A percentile compares a stretch with the other conserved stretches of the same genome.
Conservation (phyloP, 805 yeast species). For the Schwanniomyces polymorphus region DNA sequence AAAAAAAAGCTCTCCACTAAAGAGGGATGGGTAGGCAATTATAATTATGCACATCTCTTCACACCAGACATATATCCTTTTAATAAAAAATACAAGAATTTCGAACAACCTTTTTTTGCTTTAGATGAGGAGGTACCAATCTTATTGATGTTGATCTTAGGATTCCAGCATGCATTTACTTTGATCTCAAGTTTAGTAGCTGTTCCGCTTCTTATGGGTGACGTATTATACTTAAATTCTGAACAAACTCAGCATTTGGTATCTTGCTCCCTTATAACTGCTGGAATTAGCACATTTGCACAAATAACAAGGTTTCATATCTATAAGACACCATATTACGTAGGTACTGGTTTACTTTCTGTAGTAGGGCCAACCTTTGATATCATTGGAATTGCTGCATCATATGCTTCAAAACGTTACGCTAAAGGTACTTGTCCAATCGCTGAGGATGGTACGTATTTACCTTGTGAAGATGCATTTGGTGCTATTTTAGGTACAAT, state of each 20-base stretch:
- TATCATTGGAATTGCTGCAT: conserved; percentile 1
- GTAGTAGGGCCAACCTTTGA: conserved; percentile 2
- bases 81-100: background rate
- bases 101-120: conserved; percentile 1
- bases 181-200: conserved; percentile 1
- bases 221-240: background rate
- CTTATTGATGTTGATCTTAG: conserved; percentile 1
- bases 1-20: background rate
- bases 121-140: conserved; percentile 1
- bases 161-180: conserved; percentile 4
- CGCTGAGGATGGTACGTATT: background rate
- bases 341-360: conserved; percentile 1
- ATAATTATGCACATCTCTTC: background rate
- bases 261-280: conserved; percentile 2
- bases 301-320: background rate
- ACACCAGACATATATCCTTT: conserved; percentile 2
- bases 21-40: conserved; percentile 1
- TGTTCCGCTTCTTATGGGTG: conserved; percentile 1
- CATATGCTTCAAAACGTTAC: background rate
- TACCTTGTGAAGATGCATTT: conserved; percentile 1
- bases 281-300: conserved; percentile 1
- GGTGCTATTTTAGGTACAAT: conserved; percentile 1
- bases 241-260: conserved; percentile 2
- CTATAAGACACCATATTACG: conserved; percentile 1
- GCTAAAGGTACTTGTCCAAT: conserved; percentile 1